These are phyloP conservation scores for Atkinsonella texensis DNA, from an alignment of 2,329 filamentous ascomycete genomes.

Conservation along the genomic window DNA sequence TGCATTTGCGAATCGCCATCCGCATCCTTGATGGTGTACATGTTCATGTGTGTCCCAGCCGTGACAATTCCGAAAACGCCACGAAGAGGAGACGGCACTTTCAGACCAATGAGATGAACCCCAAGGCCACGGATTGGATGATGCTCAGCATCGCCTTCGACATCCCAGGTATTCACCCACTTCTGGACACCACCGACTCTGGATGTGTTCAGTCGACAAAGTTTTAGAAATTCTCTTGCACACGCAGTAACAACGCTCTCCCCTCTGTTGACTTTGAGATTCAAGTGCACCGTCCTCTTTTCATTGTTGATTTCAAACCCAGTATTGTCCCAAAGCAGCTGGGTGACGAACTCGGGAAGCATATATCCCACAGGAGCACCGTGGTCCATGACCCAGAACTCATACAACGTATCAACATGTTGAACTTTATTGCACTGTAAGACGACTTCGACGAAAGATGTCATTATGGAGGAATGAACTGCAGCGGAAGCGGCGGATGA, in stretches of 20 bases:
- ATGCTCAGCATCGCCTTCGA: conserved; percentile 9
- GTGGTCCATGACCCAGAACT: conserved; percentile 13
- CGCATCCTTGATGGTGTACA: conserved; percentile 17
- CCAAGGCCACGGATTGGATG: conserved; percentile 18
- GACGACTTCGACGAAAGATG: conserved; percentile 12
- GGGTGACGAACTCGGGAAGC: conserved; percentile 10
- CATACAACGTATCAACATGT: conserved; percentile 11
- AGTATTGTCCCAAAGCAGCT: conserved; percentile 13
- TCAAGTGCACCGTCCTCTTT: conserved; percentile 12
- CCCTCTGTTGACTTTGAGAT: conserved; percentile 2
- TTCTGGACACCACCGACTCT: conserved; percentile 15
- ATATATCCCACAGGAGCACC: conserved; percentile 15
- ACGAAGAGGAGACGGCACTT: conserved; percentile 20
- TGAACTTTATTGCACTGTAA: conserved; percentile 15
- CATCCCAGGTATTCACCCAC: conserved; percentile 13
- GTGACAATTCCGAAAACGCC: conserved; percentile 25
- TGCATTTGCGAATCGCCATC: conserved; percentile 12
- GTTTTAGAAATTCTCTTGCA: conserved; percentile 7
- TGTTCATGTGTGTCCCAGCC: conserved; percentile 25
- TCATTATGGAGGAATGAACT: background rate
- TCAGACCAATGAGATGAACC: conserved; percentile 11
- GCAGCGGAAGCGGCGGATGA: background rate
- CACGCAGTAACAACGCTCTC: conserved; percentile 2
- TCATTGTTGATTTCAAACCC: conserved; percentile 9
- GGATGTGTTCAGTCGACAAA: conserved; percentile 16